These are phyloP conservation scores for Saprolegnia parasitica DNA, from an alignment of 352 stramenopile genomes.

Conservation along the genomic window DNA sequence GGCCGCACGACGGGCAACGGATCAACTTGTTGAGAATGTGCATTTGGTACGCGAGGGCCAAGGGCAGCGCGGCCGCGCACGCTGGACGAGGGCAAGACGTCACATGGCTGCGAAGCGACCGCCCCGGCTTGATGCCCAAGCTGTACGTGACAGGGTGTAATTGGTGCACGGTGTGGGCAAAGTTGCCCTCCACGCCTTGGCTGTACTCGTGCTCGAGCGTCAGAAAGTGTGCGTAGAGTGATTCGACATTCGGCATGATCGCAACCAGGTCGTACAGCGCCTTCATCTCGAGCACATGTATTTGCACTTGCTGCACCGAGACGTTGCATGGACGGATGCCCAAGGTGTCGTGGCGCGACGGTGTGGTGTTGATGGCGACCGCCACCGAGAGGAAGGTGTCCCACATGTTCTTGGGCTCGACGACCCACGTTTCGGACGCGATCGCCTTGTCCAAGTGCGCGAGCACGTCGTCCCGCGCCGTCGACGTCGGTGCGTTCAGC, in stretches of 20 bases:
- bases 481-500: neutral
- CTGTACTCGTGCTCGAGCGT: constrained; percentile 6
- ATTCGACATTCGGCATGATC: neutral
- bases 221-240: constrained; percentile 5
- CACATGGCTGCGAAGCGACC: neutral
- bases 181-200: neutral
- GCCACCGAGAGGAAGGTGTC: constrained; percentile 4
- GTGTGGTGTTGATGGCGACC: neutral
- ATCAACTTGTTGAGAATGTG: constrained; percentile 10
- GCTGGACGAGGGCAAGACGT: neutral
- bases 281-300: constrained; percentile 23
- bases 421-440: no score
- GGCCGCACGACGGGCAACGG: neutral
- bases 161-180: constrained; percentile 20
- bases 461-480: neutral
- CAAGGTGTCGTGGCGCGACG: neutral
- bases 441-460: neutral
- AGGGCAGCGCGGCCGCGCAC: neutral
- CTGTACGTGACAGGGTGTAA: constrained; percentile 20
- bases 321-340: neutral
- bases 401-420: neutral
- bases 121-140: neutral
- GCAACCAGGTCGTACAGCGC: constrained; percentile 13
- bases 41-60: constrained; percentile 16
- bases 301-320: neutral